phyloP scores from a whole-genome alignment of 352 stramenopile species.

The Ophiocytium majus region DNA sequence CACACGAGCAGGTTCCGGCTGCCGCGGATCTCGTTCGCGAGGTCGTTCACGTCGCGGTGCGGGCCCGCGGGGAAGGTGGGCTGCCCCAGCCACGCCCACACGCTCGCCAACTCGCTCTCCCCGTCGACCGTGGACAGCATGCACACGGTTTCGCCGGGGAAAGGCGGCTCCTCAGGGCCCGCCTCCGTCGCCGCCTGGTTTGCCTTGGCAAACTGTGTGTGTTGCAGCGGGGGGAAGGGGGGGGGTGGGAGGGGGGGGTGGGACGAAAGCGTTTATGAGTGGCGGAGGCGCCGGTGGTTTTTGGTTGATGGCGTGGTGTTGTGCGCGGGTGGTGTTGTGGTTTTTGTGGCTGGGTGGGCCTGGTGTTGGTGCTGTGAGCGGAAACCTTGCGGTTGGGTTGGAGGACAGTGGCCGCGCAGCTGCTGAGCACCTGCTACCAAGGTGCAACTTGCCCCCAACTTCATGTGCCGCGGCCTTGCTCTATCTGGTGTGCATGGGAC shows the following conservation, averaged over 20 bases:
- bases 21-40: background rate
- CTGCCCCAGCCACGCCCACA: conserved; percentile 3
- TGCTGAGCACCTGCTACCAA: no score
- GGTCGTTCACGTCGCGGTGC: background rate
- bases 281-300: background rate
- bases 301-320: background rate
- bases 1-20: background rate
- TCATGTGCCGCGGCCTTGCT: no score
- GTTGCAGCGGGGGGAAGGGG: background rate
- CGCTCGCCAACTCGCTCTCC: background rate
- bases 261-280: background rate
- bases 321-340: background rate
- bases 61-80: background rate
- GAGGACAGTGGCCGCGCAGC: no score
- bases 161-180: background rate
- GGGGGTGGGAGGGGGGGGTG: background rate
- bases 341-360: background rate
- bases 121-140: conserved; percentile 9
- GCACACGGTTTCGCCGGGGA: background rate
- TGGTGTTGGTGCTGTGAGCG: background rate
- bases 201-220: background rate
- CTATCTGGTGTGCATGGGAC: no score
- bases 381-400: background rate
- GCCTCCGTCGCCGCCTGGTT: background rate
- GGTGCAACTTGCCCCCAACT: no score